phyloP scores from a whole-genome alignment of 73 alveolate genomes.

The Symbiodinium natans region DNA sequence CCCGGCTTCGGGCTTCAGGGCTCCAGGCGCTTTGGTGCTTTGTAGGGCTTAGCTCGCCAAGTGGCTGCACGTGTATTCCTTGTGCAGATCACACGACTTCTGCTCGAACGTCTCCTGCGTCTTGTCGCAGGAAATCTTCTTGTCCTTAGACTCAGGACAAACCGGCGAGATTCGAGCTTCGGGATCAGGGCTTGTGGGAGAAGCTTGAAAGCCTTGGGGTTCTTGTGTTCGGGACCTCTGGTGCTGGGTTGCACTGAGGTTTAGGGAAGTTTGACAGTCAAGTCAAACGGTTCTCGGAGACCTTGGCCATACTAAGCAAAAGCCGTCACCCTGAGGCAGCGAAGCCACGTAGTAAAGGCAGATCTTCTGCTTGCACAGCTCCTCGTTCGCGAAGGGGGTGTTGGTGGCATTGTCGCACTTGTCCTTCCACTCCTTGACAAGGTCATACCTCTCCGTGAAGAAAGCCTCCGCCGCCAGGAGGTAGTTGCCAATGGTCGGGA shows the following conservation, averaged over 20 bases:
- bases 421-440: neutral
- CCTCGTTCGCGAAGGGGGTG: conserved; percentile 76
- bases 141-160: conserved; percentile 1
- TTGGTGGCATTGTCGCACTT: conserved; percentile 19
- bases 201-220: too few relatives aligned
- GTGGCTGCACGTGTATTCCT: conserved; percentile 53
- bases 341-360: conserved; percentile 30
- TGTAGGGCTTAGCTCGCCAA: conserved; percentile 9
- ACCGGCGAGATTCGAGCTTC: neutral
- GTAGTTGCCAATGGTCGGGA: conserved; percentile 71
- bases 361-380: conserved; percentile 70
- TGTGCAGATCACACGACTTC: conserved; percentile 69
- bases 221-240: too few relatives aligned
- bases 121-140: conserved; percentile 55
- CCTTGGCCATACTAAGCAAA: too few relatives aligned
- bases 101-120: conserved; percentile 57
- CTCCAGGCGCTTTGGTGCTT: too few relatives aligned
- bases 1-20: too few relatives aligned
- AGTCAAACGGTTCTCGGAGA: too few relatives aligned
- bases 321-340: neutral
- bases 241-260: too few relatives aligned
- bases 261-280: too few relatives aligned
- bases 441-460: conserved; percentile 45
- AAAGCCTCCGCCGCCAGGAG: conserved; percentile 45
- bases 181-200: neutral